A percentile compares a stretch with the other conserved stretches of the same genome.
Conservation (phyloP, 1,284 basidiomycete genomes). For the Tylopilus orsonianus region DNA sequence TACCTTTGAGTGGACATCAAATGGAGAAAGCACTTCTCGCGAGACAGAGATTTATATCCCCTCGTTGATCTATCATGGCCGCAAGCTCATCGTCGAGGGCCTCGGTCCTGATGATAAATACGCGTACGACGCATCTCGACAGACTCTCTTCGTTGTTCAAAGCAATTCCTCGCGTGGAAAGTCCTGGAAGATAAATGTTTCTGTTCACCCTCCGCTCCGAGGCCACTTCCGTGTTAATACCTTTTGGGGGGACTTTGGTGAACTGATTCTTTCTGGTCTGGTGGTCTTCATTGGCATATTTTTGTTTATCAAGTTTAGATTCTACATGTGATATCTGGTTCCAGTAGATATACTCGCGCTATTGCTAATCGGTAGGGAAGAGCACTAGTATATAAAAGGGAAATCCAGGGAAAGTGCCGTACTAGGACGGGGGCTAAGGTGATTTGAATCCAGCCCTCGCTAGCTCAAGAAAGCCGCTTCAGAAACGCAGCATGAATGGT, state of each 20-base stretch:
- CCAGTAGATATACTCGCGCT: background rate
- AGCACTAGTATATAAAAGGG: too few species aligned
- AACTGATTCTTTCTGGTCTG: conserved; percentile 36
- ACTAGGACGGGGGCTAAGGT: too few species aligned
- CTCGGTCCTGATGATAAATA: conserved; percentile 48
- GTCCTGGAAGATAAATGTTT: conserved; percentile 50
- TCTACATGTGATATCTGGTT: conserved; percentile 29
- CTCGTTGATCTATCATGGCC: conserved; percentile 52
- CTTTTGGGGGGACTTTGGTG: conserved; percentile 63
- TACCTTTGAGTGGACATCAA: conserved; percentile 56
- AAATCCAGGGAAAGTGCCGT: too few species aligned
- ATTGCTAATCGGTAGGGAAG: too few species aligned
- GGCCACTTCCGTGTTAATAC: conserved; percentile 56
- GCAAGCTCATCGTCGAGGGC: conserved; percentile 58
- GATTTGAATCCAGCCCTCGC: too few species aligned
- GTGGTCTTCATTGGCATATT: conserved; percentile 38
- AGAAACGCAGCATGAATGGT: too few species aligned
- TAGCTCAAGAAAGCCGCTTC: too few species aligned
- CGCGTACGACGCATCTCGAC: conserved; percentile 55
- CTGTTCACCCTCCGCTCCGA: conserved; percentile 53
- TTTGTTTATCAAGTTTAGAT: conserved; percentile 30
- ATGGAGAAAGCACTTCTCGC: conserved; percentile 41
- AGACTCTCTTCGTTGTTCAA: conserved; percentile 67
- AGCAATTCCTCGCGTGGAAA: conserved; percentile 43
- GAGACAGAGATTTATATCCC: conserved; percentile 85